A percentile compares a stretch with the other conserved stretches of the same genome.
phyloP scores from a whole-genome alignment of 2,329 filamentous ascomycete species.

The Coleophoma eucalyptorum region DNA sequence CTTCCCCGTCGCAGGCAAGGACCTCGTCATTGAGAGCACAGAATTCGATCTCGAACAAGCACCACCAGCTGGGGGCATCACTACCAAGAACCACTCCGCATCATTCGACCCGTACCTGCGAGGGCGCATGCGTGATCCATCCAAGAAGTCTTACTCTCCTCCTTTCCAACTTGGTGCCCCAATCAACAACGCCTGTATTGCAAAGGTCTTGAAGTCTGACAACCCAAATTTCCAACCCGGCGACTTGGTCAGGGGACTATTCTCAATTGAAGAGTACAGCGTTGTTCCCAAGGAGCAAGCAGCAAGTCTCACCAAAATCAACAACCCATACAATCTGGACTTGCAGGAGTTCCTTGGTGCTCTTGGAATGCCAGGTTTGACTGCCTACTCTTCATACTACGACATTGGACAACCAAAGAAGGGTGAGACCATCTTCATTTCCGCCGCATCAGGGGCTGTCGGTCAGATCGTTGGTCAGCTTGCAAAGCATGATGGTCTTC shows the following conservation, averaged over 20 bases:
- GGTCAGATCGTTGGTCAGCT: slow-evolving; percentile 75
- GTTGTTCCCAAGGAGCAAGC: slow-evolving; percentile 39
- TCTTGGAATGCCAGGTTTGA: slow-evolving; percentile 75
- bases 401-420: slow-evolving; percentile 72
- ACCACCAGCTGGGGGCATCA: slow-evolving; percentile 62
- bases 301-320: slow-evolving; percentile 45
- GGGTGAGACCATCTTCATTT: slow-evolving; percentile 76
- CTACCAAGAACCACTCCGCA: slow-evolving; percentile 66
- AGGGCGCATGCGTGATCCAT: slow-evolving; percentile 67
- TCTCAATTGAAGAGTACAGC: slow-evolving; percentile 69
- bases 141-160: slow-evolving; percentile 63
- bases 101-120: slow-evolving; percentile 86
- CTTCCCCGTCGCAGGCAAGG: slow-evolving; percentile 64
- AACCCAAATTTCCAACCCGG: slow-evolving; percentile 59
- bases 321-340: slow-evolving; percentile 68
- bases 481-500: slow-evolving; percentile 71
- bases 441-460: slow-evolving; percentile 70
- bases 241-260: slow-evolving; percentile 56
- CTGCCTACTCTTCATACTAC: slow-evolving; percentile 71
- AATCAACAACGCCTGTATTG: slow-evolving; percentile 60
- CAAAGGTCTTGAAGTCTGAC: slow-evolving; percentile 69
- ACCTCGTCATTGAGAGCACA: slow-evolving; percentile 64
- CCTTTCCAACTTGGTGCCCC: slow-evolving; percentile 59
- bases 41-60: slow-evolving; percentile 62
- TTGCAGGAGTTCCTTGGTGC: slow-evolving; percentile 67